Base-by-base conservation (phyloP, 768 basidiomycete genomes). In the Lactarius hengduanensis region DNA sequence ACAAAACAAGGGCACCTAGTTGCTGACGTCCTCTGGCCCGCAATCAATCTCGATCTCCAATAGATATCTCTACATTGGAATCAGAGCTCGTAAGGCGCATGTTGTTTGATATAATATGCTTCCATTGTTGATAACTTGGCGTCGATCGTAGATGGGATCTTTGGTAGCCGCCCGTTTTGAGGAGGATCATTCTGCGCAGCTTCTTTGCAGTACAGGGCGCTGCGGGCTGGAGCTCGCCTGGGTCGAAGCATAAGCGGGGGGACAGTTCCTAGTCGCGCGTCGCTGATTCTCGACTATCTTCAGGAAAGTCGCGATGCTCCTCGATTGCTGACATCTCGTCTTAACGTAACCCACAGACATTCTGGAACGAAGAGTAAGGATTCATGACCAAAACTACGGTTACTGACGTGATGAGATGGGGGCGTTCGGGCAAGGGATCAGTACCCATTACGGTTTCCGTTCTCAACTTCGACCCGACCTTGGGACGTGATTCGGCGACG, bases 171-270 rank as follows among this genome's bases (percentile, higher is more conserved):
- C 50, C 66, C 30, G 58, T 60, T 1, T 15, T 64, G 62, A 57
- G 62, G 57, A 8, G 66, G 63, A n/a, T 68, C 63, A 10, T 65
- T 57, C 40, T 65, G 67, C 63, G 57, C 63, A n/a, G 67, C 59
- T 16, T 59, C 67, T 0, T 59, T 68, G 18, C 63, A 68, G 38
- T 45, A 65, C 28, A 64, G 63, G 32, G 67, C 59, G 22, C 55
- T 68, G 4, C 20, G 5, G 13, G 26, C 66, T 26, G 66, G 66
- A 28, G 58, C 63, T 26, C 66, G 53, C 41, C 63, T 67, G 16
- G 18, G 63, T 36, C 63, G 41, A 30, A 67, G 11, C 6, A 57
- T 64, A 20, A 59, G 66, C 58, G 54, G n/a, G 62, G n/a, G 26
- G 41, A 26, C 13, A 55, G 20, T 15, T 30, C 22, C 6, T 9